Evolutionary conservation across 768 basidiomycete genomes (phyloP).

Genomic region (Clathrus columnatus): DNA sequence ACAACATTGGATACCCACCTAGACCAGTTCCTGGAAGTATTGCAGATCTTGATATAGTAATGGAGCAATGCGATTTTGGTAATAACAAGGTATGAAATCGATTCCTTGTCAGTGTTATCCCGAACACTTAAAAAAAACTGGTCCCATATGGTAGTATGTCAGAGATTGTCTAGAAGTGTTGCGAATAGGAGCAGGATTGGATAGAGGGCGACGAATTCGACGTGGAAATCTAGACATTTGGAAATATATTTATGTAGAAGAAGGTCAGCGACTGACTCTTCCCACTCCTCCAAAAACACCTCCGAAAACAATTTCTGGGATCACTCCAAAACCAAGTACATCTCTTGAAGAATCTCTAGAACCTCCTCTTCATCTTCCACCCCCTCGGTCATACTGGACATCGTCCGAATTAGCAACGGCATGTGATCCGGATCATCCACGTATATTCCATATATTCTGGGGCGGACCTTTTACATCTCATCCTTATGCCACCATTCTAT

Average conservation of each 20-base stretch:
- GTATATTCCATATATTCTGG: constrained; percentile 99
- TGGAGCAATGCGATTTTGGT: constrained; percentile 91
- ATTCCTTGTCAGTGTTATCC: not conserved
- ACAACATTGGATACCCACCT: constrained; percentile 74
- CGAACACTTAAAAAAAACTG: not conserved
- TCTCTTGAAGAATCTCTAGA: constrained; percentile 46
- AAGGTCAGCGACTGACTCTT: constrained; percentile 25
- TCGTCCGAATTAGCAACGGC: constrained; percentile 47
- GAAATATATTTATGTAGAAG: constrained; percentile 84
- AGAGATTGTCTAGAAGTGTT: constrained; percentile 94
- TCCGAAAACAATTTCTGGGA: constrained; percentile 16
- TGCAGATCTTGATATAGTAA: constrained; percentile 81
- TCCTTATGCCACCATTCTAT: constrained; percentile 88
- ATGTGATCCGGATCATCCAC: constrained; percentile 80
- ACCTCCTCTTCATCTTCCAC: constrained; percentile 36
- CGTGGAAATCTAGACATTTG: constrained; percentile 72
- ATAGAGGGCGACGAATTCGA: constrained; percentile 67
- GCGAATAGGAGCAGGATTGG: constrained; percentile 79
- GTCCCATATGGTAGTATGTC: constrained; percentile 56
- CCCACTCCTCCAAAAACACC: constrained; percentile 20
- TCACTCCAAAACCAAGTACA: constrained; percentile 47
- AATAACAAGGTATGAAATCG: constrained; percentile 52
- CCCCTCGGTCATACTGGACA: constrained; percentile 44
- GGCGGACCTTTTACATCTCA: constrained; percentile 97
- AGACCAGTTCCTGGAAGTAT: constrained; percentile 79